These are phyloP conservation scores for Chlorella sp. DNA, from an alignment of 139 green algal species.

Conservation along the genomic window DNA sequence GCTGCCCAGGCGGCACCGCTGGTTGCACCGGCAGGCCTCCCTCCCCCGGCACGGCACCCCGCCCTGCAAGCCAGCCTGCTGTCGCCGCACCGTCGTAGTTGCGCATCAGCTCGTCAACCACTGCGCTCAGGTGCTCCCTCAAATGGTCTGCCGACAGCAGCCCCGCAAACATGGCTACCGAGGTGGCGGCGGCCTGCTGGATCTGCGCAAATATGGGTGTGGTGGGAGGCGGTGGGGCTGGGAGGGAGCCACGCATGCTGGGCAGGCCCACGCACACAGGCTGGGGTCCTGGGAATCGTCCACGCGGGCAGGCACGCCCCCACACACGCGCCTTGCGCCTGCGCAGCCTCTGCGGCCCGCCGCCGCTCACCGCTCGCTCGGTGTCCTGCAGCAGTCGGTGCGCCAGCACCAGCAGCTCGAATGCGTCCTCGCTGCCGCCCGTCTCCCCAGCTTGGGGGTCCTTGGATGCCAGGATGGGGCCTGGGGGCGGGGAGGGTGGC, in stretches of 20 bases:
- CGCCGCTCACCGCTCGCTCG: slow-evolving; percentile 17
- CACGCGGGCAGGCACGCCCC: background rate
- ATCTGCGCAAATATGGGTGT: slow-evolving; percentile 5
- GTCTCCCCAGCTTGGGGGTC: background rate
- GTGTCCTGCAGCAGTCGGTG: slow-evolving; percentile 21
- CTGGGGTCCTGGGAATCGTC: background rate
- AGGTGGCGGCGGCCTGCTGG: slow-evolving; percentile 15
- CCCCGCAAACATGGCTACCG: slow-evolving; percentile 35
- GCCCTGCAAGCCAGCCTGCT: no score
- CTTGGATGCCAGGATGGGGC: slow-evolving; percentile 19
- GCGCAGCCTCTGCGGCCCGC: no score
- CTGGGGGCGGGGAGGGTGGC: background rate
- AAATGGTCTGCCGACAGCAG: slow-evolving; percentile 12
- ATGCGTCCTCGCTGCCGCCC: slow-evolving; percentile 6
- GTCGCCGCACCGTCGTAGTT: slow-evolving; percentile 15
- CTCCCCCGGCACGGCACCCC: no score
- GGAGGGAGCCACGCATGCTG: background rate
- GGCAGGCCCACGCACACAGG: no score
- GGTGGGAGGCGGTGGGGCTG: background rate
- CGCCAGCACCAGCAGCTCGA: slow-evolving; percentile 32
- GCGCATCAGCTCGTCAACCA: slow-evolving; percentile 31
- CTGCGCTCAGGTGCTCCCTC: background rate
- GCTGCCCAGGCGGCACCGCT: background rate
- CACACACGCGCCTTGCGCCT: background rate
- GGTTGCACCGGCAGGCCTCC: no score